A percentile compares a stretch with the other conserved stretches of the same genome.
Conservation (phyloP, 495 filamentous ascomycete genomes). For the Clavariopsis aquatica region DNA sequence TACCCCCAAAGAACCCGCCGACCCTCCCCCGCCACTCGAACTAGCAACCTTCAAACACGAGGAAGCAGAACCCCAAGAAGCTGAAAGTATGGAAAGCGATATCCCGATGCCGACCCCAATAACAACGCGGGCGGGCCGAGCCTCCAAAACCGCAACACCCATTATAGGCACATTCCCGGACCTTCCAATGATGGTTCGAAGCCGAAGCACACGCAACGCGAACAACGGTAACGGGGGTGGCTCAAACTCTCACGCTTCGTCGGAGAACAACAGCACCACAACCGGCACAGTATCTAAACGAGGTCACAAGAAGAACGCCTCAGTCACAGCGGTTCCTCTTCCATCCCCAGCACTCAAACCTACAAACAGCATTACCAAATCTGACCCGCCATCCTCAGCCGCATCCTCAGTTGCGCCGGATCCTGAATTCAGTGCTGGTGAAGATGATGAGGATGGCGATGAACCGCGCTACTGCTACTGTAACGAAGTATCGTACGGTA, state of each 20-base stretch:
- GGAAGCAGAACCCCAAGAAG: slow-evolving; percentile 27
- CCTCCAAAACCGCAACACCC: slow-evolving; percentile 41
- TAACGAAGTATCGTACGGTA: slow-evolving; percentile 87
- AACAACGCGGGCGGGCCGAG: slow-evolving; percentile 32
- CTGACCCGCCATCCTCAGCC: slow-evolving; percentile 16
- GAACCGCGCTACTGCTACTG: slow-evolving; percentile 94
- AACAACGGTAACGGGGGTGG: slow-evolving; percentile 28
- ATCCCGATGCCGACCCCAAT: slow-evolving; percentile 22
- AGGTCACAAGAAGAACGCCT: slow-evolving; percentile 31
- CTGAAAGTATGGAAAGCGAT: slow-evolving; percentile 27
- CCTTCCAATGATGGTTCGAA: slow-evolving; percentile 34
- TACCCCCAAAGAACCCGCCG: slow-evolving; percentile 42
- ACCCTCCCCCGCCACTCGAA: slow-evolving; percentile 9
- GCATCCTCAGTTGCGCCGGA: slow-evolving; percentile 23
- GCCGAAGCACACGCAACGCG: slow-evolving; percentile 34
- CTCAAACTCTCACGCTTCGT: slow-evolving; percentile 28
- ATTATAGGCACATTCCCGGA: slow-evolving; percentile 36
- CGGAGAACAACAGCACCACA: slow-evolving; percentile 33
- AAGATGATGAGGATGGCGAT: slow-evolving; percentile 64
- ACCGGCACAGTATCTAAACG: slow-evolving; percentile 27
- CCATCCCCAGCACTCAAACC: slow-evolving; percentile 24
- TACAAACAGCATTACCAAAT: slow-evolving; percentile 7
- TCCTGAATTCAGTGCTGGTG: slow-evolving; percentile 33
- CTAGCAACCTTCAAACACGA: slow-evolving; percentile 36
- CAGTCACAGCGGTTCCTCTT: slow-evolving; percentile 7